Conservation (phyloP, 2,329 filamentous ascomycete species). For the Diaporthe amygdali region DNA sequence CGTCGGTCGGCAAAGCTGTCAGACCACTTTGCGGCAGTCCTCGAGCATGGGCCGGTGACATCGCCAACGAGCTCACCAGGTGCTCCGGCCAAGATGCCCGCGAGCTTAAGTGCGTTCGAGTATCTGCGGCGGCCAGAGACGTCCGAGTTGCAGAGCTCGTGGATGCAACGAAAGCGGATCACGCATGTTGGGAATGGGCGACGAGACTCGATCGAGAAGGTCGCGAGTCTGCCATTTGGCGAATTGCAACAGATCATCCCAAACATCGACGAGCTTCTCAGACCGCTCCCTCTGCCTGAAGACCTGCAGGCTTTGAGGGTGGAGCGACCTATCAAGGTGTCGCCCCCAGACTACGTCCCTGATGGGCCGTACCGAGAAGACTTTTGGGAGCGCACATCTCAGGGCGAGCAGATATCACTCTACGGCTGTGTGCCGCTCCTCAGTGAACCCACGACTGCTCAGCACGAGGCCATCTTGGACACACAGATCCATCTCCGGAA, state of each 20-base stretch:
- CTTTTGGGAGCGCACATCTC: constrained; percentile 38
- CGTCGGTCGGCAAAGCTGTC: constrained; percentile 42
- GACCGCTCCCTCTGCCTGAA: constrained; percentile 23
- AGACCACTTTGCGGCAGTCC: constrained; percentile 40
- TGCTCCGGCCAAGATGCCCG: constrained; percentile 18
- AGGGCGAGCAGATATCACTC: constrained; percentile 33
- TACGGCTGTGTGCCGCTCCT: constrained; percentile 38
- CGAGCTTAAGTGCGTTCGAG: constrained; percentile 40
- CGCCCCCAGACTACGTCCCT: constrained; percentile 32
- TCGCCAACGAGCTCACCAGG: constrained; percentile 3
- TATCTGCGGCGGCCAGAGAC: constrained; percentile 38
- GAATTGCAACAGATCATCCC: constrained; percentile 33
- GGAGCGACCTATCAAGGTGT: constrained; percentile 23
- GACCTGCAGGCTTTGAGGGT: constrained; percentile 27
- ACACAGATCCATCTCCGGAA: constrained; percentile 38
- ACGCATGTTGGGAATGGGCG: constrained; percentile 27
- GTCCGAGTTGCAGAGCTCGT: constrained; percentile 37
- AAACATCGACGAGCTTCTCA: constrained; percentile 30
- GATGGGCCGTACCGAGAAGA: constrained; percentile 32
- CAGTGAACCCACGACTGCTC: constrained; percentile 32
- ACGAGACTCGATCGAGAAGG: constrained; percentile 21
- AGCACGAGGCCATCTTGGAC: constrained; percentile 37
- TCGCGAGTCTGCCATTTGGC: constrained; percentile 30
- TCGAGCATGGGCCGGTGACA: constrained; percentile 36
- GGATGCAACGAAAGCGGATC: constrained; percentile 33